Percentiles rank a stretch among this genome's conserved stretches.
These are phyloP conservation scores for Thermochaetoides thermophila DNA, from an alignment of 495 filamentous ascomycete species.

Conservation along the genomic window DNA sequence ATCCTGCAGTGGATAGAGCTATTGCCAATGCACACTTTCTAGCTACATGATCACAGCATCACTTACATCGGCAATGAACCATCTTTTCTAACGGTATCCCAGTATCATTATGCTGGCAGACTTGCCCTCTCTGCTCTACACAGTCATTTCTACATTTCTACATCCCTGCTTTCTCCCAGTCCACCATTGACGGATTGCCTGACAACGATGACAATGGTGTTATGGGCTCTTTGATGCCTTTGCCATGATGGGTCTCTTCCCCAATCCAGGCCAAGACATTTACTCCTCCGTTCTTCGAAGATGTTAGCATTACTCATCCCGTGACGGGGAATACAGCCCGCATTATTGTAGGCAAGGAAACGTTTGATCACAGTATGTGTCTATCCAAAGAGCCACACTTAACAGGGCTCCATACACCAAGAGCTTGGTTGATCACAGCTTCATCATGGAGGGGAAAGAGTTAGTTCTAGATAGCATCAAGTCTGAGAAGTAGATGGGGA, in stretches of 20 bases:
- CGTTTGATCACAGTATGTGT: constrained; percentile 50
- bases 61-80: constrained; percentile 64
- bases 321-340: constrained; percentile 47
- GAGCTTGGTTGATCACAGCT: constrained; percentile 62
- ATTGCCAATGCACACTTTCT: too few species aligned
- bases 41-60: constrained; percentile 48
- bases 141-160: constrained; percentile 49
- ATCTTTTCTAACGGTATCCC: constrained; percentile 52
- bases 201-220: constrained; percentile 62
- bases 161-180: constrained; percentile 50
- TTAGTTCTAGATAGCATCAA: too few species aligned
- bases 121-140: constrained; percentile 48
- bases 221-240: constrained; percentile 59
- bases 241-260: constrained; percentile 61
- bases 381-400: constrained; percentile 57
- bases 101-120: constrained; percentile 57
- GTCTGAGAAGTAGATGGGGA: too few species aligned
- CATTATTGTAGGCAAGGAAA: constrained; percentile 38
- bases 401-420: constrained; percentile 47
- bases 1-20: too few species aligned
- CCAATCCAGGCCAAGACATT: constrained; percentile 59
- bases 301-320: constrained; percentile 45
- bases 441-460: constrained; percentile 56
- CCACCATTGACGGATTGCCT: constrained; percentile 45
- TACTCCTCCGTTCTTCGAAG: constrained; percentile 54